These are phyloP conservation scores for Coemansia sp. DNA, from an alignment of 192 early-diverging fungal species.

Conservation along the genomic window DNA sequence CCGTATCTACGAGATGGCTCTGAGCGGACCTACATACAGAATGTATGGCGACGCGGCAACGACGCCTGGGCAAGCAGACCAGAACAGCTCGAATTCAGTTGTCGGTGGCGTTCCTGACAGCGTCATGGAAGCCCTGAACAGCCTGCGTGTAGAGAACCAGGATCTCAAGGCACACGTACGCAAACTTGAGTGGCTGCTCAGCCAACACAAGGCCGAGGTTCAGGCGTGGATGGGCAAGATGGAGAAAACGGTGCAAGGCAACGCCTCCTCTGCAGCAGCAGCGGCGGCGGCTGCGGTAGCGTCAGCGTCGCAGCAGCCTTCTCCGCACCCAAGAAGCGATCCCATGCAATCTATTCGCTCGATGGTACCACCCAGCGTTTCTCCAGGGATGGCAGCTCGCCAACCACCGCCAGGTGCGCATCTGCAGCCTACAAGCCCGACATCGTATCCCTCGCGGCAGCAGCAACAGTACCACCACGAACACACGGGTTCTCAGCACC, in stretches of 20 bases:
- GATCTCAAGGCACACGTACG: slow-evolving; percentile 37
- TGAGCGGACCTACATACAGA: slow-evolving; percentile 1
- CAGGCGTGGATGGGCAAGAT: slow-evolving; percentile 44
- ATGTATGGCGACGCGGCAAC: not conserved
- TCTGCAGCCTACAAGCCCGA: not conserved
- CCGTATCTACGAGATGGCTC: slow-evolving; percentile 17
- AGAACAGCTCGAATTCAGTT: not conserved
- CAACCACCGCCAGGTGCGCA: not conserved
- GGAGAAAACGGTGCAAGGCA: slow-evolving; percentile 22
- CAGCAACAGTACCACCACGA: not conserved
- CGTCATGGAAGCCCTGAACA: slow-evolving; percentile 8
- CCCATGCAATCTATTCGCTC: not conserved
- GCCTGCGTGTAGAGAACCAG: slow-evolving; percentile 42
- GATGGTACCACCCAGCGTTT: not conserved
- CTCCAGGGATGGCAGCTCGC: not conserved
- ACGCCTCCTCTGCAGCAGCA: not conserved
- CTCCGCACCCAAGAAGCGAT: slow-evolving; percentile 2
- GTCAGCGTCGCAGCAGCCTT: not conserved
- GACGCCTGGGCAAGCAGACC: not conserved
- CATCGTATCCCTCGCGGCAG: not conserved
- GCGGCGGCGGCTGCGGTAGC: too few relatives aligned
- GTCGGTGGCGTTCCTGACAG: not conserved
- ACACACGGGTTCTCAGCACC: slow-evolving; percentile 3
- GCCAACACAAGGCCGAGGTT: slow-evolving; percentile 39
- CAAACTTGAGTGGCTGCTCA: slow-evolving; percentile 33